Evolutionary conservation across 306 rosid genomes (phyloP), one percentile per base, ranked within the genome.

Genomic region (Cercis canadensis): DNA sequence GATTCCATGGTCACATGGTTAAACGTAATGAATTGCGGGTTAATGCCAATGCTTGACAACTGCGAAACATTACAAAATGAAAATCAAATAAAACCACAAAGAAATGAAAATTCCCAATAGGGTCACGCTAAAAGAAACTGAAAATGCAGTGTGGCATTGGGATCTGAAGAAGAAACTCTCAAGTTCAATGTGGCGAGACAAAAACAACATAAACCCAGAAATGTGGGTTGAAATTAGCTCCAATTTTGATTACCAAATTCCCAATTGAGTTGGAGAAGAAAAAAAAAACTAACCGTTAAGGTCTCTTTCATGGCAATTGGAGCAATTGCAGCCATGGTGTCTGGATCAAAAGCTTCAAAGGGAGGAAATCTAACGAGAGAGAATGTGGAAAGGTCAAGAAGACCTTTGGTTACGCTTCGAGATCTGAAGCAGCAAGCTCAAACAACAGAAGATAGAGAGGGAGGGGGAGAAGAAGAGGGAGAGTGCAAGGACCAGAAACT

Each of bases 1-100:
- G 96, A 90, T 75, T 90, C 96, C 96, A 90, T 90, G 5, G 96
- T 90, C 51, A 90, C 96, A 64, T 90, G 84, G 65, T 87, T 90
- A 45, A 90, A 90, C 7, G 93, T 90, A 37, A 90, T 86, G 80
- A 85, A 90, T 58, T 90, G 96, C 33, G 88, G 83, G 51, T 78
- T 90, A 70, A 90, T 84, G 43, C 96, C 96, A 32, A 90, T 63
- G 74, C 93, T 87, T 24, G 89, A 78, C 59, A 90, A 60, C 96
- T 90, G 75, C 77, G 74, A 57, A 65, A 58, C 2, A 72, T 52
- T 17, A 29, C 46, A 36, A 63, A 55, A 45, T 29, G 1, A 24
- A 62, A 58, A 65, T 36, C 11, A 74, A 70, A 45, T 37, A 37
- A 54, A 49, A 45, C 31, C 5, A 13, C 56, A 7, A 13, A 51